Conservation (phyloP, 805 yeast genomes). For the Wickerhamomyces ciferrii region DNA sequence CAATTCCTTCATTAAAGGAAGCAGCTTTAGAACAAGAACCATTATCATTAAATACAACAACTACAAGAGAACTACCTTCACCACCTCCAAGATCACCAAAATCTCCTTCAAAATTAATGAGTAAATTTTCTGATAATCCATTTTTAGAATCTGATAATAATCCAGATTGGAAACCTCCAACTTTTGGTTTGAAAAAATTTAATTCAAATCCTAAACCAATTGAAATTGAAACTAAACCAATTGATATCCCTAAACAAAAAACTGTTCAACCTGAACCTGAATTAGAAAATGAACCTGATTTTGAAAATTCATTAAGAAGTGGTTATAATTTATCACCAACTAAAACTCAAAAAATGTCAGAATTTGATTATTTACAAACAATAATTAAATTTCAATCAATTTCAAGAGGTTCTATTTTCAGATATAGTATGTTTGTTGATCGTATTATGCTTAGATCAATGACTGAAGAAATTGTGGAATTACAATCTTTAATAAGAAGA, state of each 20-base stretch:
- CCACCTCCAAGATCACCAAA: neutral
- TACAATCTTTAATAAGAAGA: conserved; percentile 53
- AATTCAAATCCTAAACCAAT: neutral
- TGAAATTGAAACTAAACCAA: neutral
- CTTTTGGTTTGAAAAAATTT: neutral
- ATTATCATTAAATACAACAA: neutral
- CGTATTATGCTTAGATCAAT: conserved; percentile 56
- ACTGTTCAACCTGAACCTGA: neutral
- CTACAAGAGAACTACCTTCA: neutral
- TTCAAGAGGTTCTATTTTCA: conserved; percentile 60
- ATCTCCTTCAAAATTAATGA: neutral
- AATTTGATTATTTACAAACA: conserved; percentile 16
- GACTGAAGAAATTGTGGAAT: conserved; percentile 39
- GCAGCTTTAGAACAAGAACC: conserved; percentile 3
- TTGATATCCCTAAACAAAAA: conserved; percentile 3
- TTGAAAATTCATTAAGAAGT: conserved; percentile 4
- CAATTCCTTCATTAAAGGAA: conserved; percentile 10
- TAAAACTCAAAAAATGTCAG: conserved; percentile 12
- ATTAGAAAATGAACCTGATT: neutral
- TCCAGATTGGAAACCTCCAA: neutral
- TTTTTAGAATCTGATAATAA: conserved; percentile 8
- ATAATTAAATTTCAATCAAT: conserved; percentile 60
- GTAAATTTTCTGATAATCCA: conserved; percentile 8
- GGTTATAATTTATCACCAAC: conserved; percentile 18
- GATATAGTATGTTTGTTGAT: conserved; percentile 61